These are phyloP conservation scores for Arctium lappa DNA, from an alignment of 129 eudicot genomes.

Conservation along the genomic window DNA sequence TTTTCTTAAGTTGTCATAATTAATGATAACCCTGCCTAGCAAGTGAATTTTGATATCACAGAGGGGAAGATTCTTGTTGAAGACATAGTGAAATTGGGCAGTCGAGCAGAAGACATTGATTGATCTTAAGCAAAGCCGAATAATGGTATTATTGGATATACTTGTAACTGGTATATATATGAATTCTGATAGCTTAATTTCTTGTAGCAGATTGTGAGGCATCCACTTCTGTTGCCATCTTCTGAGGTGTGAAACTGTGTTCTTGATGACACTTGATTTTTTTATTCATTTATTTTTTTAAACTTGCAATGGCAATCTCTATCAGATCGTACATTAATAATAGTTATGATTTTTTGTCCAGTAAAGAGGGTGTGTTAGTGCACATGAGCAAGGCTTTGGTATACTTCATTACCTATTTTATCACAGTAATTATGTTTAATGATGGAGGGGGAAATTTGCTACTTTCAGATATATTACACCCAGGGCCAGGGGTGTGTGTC, in stretches of 20 bases:
- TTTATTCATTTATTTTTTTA: no score
- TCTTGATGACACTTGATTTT: neutral
- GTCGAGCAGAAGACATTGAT: constrained; percentile 50
- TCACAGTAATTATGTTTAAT: no score
- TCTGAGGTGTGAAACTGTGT: neutral
- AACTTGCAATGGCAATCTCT: neutral
- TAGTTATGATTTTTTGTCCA: neutral
- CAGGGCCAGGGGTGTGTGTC: no score
- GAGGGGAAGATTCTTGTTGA: constrained; percentile 94
- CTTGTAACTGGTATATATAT: neutral
- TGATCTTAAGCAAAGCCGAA: constrained; percentile 24
- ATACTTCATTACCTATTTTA: no score
- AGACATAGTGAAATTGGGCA: constrained; percentile 86
- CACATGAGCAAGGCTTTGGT: no score
- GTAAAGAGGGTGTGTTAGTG: neutral
- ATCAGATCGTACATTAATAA: neutral
- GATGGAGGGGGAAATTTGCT: no score
- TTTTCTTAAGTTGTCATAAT: no score
- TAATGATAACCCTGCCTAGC: no score
- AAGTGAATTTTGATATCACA: constrained; percentile 19
- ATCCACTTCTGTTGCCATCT: neutral
- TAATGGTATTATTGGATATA: constrained; percentile 9
- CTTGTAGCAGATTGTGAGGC: neutral
- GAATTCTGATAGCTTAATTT: neutral
- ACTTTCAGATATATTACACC: no score